Percentiles rank a stretch among this genome's conserved stretches.
phyloP scores from a whole-genome alignment of 495 filamentous ascomycete species.

The Penicillium desertorum region DNA sequence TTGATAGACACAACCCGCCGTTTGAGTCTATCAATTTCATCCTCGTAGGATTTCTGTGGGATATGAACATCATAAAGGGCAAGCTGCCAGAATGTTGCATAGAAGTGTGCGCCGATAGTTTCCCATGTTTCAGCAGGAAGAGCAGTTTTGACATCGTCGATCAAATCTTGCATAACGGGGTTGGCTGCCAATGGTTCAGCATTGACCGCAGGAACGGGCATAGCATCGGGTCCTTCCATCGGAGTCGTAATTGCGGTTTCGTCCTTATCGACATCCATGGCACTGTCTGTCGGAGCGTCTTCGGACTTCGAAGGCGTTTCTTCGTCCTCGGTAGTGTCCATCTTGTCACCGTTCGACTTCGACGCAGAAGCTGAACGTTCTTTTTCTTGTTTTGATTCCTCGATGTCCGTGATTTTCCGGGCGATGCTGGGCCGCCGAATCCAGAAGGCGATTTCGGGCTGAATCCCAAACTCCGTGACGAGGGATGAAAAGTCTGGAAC shows the following conservation, averaged over 20 bases:
- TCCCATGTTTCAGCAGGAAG: slow-evolving; percentile 65
- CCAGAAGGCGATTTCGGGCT: slow-evolving; percentile 82
- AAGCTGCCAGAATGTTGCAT: slow-evolving; percentile 91
- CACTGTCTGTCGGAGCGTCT: slow-evolving; percentile 16
- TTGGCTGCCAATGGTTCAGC: slow-evolving; percentile 53
- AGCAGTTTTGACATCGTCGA: slow-evolving; percentile 60
- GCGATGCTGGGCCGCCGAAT: slow-evolving; percentile 72
- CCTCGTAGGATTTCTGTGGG: slow-evolving; percentile 69
- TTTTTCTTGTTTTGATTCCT: slow-evolving; percentile 32
- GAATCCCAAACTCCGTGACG: slow-evolving; percentile 76
- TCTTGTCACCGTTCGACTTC: slow-evolving; percentile 29
- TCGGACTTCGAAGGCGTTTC: slow-evolving; percentile 19
- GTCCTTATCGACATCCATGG: slow-evolving; percentile 45
- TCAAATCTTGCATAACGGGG: slow-evolving; percentile 74
- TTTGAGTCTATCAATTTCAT: slow-evolving; percentile 63
- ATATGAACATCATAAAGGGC: slow-evolving; percentile 76
- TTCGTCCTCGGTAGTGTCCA: slow-evolving; percentile 37
- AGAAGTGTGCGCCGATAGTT: slow-evolving; percentile 71
- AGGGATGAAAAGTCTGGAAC: slow-evolving; percentile 75
- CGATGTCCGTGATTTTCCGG: slow-evolving; percentile 50
- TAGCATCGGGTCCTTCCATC: slow-evolving; percentile 13
- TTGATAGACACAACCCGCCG: slow-evolving; percentile 60
- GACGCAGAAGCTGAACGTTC: slow-evolving; percentile 21
- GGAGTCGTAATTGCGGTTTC: slow-evolving; percentile 15
- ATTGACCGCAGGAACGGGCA: slow-evolving; percentile 7